Evolutionary conservation across 441 rosid species (phyloP), one percentile per base, ranked within the genome.

Genomic region (Populus trichocarpa): DNA sequence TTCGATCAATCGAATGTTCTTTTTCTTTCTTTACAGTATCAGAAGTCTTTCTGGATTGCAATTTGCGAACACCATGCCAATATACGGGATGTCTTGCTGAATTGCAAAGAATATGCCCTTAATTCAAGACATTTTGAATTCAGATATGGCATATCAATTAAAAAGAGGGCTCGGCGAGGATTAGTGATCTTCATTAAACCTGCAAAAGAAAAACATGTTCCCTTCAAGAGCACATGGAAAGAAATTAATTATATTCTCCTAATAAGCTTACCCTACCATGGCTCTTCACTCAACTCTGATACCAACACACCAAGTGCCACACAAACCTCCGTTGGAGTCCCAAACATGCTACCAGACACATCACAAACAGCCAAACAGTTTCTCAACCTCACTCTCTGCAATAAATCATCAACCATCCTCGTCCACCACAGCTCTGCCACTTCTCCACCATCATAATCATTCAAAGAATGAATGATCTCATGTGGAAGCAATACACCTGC

Each of bases 401-500:
- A 53, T 75, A 87, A 25, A 86, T 92, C 95, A 18, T 81, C 86
- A 42, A 91, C 90, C 94, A 91, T 87, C 59, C 96, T 82, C 66
- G 74, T 82, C 97, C 95, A 87, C n/a, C 81, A 90, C 73, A 88
- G 87, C 86, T 90, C 91, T 0, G 93, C 89, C 16, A 90, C 93
- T 63, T 83, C 79, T 0, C 84, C 84, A 0, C 79, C 85, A 18
- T 87, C 86, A 6, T 32, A 77, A 10, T 81, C 83, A 0, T 71
- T 6, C 73, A 89, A 76, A 32, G 88, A 77, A 1, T 5, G 36
- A 3, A 94, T 81, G 38, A 92, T 93, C 89, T 90, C 83, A 26
- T 89, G 95, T 16, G 97, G 90, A 42, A 94, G 88, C 88, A 94
- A 69, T 0, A 87, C 96, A 13, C 94, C 94, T 1, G 93, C 88